Evolutionary conservation across 192 early-diverging fungal species (phyloP).

Genomic region (Entrophospora sp.): DNA sequence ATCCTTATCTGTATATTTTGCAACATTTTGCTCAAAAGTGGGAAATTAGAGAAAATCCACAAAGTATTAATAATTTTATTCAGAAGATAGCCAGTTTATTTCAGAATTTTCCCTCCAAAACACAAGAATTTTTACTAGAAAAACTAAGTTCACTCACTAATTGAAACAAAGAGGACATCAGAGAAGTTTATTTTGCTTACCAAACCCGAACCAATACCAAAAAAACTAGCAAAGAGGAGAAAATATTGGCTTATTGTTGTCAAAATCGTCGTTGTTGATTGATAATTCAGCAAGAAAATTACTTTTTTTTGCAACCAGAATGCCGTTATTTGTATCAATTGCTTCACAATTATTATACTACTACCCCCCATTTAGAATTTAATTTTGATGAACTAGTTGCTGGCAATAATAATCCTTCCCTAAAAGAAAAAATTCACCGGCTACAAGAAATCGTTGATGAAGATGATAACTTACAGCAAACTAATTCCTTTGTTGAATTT

Average conservation of each 20-base stretch:
- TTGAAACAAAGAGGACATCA: neutral
- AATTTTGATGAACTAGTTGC: too few species aligned
- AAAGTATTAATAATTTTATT: neutral
- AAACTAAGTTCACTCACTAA: neutral
- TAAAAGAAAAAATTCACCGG: too few species aligned
- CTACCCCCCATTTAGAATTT: too few species aligned
- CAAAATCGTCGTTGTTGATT: neutral
- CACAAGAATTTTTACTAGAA: neutral
- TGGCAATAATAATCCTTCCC: too few species aligned
- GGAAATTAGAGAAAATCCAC: neutral
- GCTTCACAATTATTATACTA: too few species aligned
- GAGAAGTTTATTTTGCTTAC: neutral
- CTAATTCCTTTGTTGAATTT: too few species aligned
- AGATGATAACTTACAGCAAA: too few species aligned
- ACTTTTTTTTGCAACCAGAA: neutral
- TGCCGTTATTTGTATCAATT: too few species aligned
- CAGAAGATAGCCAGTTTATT: neutral
- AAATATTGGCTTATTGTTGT: neutral
- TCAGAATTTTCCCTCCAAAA: neutral
- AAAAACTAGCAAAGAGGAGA: neutral
- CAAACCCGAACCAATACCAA: too few species aligned
- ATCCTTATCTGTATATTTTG: neutral
- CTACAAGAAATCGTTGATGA: too few species aligned
- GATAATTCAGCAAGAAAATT: neutral
- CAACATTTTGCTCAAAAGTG: neutral